Percentiles rank a stretch among this genome's conserved stretches.
These are phyloP conservation scores for Orbilia quercus DNA, from an alignment of 2,329 filamentous ascomycete species.

Conservation along the genomic window DNA sequence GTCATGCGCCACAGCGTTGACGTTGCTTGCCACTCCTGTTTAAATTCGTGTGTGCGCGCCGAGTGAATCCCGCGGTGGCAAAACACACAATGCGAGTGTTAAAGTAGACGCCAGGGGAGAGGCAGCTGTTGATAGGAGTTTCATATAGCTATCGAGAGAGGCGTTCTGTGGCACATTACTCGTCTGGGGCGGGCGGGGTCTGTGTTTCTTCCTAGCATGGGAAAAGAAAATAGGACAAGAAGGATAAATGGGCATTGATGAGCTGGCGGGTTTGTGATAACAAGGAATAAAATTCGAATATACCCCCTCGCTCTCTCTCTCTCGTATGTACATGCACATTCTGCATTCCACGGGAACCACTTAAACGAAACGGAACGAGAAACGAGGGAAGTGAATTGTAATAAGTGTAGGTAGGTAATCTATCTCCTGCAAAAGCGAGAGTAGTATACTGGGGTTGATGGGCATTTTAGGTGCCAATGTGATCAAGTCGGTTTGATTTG, in stretches of 20 bases:
- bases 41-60: no score
- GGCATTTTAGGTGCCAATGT: constrained; percentile 18
- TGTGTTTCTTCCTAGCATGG: no score
- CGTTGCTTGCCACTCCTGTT: constrained; percentile 47
- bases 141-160: constrained; percentile 39
- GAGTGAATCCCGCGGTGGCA: constrained; percentile 29
- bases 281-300: not conserved
- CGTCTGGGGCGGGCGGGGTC: constrained; percentile 14
- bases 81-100: constrained; percentile 16
- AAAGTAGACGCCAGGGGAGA: constrained; percentile 46
- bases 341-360: constrained; percentile 13
- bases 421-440: not conserved
- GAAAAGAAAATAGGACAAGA: no score
- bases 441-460: not conserved
- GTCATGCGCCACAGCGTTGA: constrained; percentile 54
- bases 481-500: constrained; percentile 32
- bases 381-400: no score
- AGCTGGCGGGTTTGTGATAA: not conserved
- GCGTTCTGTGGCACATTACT: constrained; percentile 51
- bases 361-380: no score
- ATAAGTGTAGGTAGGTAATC: no score
- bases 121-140: constrained; percentile 20
- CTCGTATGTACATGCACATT: constrained; percentile 21
- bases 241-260: not conserved
- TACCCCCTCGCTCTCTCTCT: not conserved